Conservation (phyloP, 2,329 filamentous ascomycete species). For the Elsinoe australis region DNA sequence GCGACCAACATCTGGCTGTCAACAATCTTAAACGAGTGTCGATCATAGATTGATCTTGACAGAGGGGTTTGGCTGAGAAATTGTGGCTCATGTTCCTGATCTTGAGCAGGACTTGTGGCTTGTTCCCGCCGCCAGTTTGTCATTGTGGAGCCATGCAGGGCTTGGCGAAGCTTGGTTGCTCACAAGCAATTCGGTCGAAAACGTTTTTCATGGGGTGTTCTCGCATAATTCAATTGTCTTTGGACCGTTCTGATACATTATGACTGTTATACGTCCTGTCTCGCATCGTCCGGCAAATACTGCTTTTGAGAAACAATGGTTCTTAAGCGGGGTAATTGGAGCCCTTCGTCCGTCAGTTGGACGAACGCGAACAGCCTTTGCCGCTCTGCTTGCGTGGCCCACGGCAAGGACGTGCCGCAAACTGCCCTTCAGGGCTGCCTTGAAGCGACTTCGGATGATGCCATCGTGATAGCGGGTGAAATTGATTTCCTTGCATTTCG, state of each 20-base stretch:
- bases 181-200: background rate
- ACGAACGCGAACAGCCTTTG: too few relatives aligned
- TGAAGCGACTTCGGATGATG: slow-evolving; percentile 8
- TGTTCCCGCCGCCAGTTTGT: slow-evolving; percentile 2
- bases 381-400: slow-evolving; percentile 10
- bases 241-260: too few relatives aligned
- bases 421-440: background rate
- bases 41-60: background rate
- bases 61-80: slow-evolving; percentile 3
- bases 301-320: too few relatives aligned
- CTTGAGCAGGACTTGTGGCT: slow-evolving; percentile 2
- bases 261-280: too few relatives aligned
- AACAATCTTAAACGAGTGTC: background rate
- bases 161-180: slow-evolving; percentile 12
- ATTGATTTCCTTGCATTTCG: background rate
- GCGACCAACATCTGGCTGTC: slow-evolving; percentile 9
- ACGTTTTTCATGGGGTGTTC: too few relatives aligned
- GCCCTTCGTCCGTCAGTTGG: too few relatives aligned
- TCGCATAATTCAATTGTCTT: too few relatives aligned
- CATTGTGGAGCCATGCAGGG: slow-evolving; percentile 1
- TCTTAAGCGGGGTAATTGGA: too few relatives aligned
- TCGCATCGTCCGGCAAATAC: too few relatives aligned
- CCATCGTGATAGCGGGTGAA: background rate
- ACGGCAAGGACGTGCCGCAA: slow-evolving; percentile 7
- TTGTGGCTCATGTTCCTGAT: slow-evolving; percentile 12